Evolutionary conservation across 2,329 filamentous ascomycete species (phyloP), one percentile per base, ranked within the genome.

Genomic region (Pseudogymnoascus verrucosus): DNA sequence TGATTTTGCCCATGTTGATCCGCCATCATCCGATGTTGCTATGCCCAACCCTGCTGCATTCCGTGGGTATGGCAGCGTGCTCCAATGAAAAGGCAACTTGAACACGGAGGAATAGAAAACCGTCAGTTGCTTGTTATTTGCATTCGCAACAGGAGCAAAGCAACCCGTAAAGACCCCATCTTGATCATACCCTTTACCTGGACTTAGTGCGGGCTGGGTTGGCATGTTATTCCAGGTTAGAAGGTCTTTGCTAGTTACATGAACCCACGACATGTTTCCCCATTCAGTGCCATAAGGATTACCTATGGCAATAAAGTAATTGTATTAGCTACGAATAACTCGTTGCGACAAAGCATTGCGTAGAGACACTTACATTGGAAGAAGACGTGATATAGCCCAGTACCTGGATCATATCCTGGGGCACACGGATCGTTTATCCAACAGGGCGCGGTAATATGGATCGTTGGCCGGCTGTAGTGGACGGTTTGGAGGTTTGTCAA

Each of bases 81-180:
- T 47, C 71, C 74, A 77, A 62, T 74, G 71, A 1, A 77, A 75
- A 1, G 76, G 76, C 2, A 77, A 68, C 5, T 69, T 62, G 34
- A 66, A 62, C 12, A 76, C 70, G 5, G 74, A 75, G 1, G 76
- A 72, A 64, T 77, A 77, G 3, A 77, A 66, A 3, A 72, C 67
- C 8, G 70, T 74, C 11, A 77, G 66, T 23, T 72, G 69, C 7
- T 64, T 69, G 10, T 70, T 63, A 36, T 80, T 75, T 34, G 79
- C 80, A 3, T 76, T 67, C 0, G 80, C 70, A 11, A 81, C 81
- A 6, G 80, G 78, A 65, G 79, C 76, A 3, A 76, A 75, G 39
- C 79, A 80, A 3, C 82, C 82, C 4, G 78, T 80, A 69, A 84
- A 84, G 34, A 83, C 78, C 0, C 81, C 81, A 11, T 82, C 73